Percentiles rank a stretch among this genome's conserved stretches.
These are phyloP conservation scores for Aspergillus saccharolyticus DNA, from an alignment of 495 filamentous ascomycete species.

Conservation along the genomic window DNA sequence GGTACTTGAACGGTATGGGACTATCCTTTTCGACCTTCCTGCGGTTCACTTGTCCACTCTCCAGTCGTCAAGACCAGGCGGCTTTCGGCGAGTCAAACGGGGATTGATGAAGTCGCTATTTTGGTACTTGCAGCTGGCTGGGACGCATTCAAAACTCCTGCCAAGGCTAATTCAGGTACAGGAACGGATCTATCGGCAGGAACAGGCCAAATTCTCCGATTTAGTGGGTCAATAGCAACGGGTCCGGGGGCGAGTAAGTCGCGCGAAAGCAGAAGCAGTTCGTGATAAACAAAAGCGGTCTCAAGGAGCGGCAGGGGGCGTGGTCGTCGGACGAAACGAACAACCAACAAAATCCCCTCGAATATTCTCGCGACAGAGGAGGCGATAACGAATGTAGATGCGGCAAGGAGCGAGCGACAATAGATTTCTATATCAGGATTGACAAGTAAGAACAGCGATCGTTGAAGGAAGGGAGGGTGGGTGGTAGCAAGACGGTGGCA, in stretches of 20 bases:
- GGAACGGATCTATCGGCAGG: conserved; percentile 6
- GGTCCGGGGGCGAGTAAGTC: conserved; percentile 3
- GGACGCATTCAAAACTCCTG: conserved; percentile 17
- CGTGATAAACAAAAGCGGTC: conserved; percentile 15
- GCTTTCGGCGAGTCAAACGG: not conserved
- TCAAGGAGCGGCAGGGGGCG: conserved; percentile 40
- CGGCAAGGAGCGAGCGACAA: conserved; percentile 41
- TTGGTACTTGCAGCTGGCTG: not conserved
- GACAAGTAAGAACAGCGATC: conserved; percentile 17
- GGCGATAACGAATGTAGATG: conserved; percentile 30
- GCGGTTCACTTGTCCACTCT: conserved; percentile 4
- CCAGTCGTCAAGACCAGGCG: not conserved
- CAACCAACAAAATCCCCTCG: conserved; percentile 27
- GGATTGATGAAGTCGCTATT: not conserved
- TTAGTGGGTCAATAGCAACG: conserved; percentile 25
- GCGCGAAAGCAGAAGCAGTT: conserved; percentile 6
- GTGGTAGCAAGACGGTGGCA: conserved; percentile 6
- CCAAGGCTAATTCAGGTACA: not conserved
- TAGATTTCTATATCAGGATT: conserved; percentile 17
- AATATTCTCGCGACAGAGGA: conserved; percentile 7
- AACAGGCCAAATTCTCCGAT: conserved; percentile 2
- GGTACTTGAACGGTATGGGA: not conserved
- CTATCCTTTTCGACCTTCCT: conserved; percentile 1
- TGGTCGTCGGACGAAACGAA: conserved; percentile 13
- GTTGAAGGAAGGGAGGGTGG: conserved; percentile 5